A percentile compares a stretch with the other conserved stretches of the same genome.
These are phyloP conservation scores for Chalaropsis thielavioides DNA, from an alignment of 2,329 filamentous ascomycete species.

Conservation along the genomic window DNA sequence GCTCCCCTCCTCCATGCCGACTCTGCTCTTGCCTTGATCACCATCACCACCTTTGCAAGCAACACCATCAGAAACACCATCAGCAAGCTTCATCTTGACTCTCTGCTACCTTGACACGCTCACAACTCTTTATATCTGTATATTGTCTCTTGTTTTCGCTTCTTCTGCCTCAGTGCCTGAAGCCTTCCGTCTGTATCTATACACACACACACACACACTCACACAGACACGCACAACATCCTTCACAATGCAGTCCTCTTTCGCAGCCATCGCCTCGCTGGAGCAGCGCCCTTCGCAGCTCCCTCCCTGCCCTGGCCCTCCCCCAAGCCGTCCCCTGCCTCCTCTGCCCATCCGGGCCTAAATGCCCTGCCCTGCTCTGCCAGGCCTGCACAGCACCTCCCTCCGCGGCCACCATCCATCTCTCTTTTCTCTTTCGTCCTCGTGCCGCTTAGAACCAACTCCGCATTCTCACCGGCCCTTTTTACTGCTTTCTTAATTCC, in stretches of 20 bases:
- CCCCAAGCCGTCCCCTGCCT: slow-evolving; percentile 49
- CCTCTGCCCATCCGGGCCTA: slow-evolving; percentile 49
- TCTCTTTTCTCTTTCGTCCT: not conserved
- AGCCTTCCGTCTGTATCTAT: not conserved
- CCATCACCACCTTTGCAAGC: not conserved
- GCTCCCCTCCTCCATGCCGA: not conserved
- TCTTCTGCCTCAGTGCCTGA: too few species aligned
- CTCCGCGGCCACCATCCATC: not conserved
- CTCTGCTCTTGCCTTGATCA: not conserved
- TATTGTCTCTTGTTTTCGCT: too few species aligned
- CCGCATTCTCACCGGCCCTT: too few species aligned
- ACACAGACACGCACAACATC: too few species aligned
- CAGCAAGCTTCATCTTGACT: not conserved
- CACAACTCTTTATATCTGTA: too few species aligned
- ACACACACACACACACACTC: slow-evolving; percentile 6
- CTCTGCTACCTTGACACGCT: not conserved
- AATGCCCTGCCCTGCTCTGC: not conserved
- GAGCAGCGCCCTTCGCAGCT: slow-evolving; percentile 49
- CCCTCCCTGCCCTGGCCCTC: slow-evolving; percentile 52
- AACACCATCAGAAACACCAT: not conserved
- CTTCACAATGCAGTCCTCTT: slow-evolving; percentile 12
- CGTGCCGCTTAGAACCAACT: too few species aligned
- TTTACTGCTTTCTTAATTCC: not conserved
- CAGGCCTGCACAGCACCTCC: not conserved
- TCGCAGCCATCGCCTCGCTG: slow-evolving; percentile 20